Evolutionary conservation across 192 early-diverging fungal species (phyloP), one percentile per base, ranked within the genome.

Genomic region (Backusella westeae): DNA sequence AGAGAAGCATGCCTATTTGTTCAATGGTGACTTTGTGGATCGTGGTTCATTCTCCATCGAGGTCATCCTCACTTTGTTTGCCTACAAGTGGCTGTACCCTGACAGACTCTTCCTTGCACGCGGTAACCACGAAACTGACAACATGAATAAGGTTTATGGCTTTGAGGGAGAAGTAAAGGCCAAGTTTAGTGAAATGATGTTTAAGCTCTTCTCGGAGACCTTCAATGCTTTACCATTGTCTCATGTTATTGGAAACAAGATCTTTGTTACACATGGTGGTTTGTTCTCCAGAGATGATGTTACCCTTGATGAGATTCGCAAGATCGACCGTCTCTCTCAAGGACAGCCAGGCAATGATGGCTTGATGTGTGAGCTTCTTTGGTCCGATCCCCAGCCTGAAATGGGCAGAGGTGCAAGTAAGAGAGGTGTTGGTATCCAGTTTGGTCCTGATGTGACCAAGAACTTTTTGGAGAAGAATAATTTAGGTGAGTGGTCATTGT

Each of bases 11-110:
- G 88, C 90, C 78, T 98, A 97, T 80, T 85, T 98, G 81, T 98
- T 96, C 82, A 98, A 98, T 84, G 98, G 98, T 69, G 98, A 99
- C 80, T 99, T 99, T 89, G 98, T 99, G 17, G 98, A 99, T 84
- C 93, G 98, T 67, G 98, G 98, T 19, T 95, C 93, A 39, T 99
- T 99, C 85, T 97, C 95, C 17, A 83, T 99, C n/a, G 98, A 99
- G 81, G 93, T 96, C 72, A 93, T 98, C 71, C 78, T 98, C 59
- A 91, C 96, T 15, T 90, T 99, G 68, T 91, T 97, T 66, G 90
- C 96, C 12, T 96, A 92, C 85, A 98, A 98, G 83, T 87, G 91
- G 77, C 80, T 98, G 70, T 96, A 96, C 76, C 98, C 98, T 17
- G 83, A 94, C 15, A 78, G 84, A 23, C 84, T 99, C 71, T 95